Evolutionary conservation across 805 yeast species (phyloP), one percentile per base, ranked within the genome.

Genomic region (Ogataea corticis): DNA sequence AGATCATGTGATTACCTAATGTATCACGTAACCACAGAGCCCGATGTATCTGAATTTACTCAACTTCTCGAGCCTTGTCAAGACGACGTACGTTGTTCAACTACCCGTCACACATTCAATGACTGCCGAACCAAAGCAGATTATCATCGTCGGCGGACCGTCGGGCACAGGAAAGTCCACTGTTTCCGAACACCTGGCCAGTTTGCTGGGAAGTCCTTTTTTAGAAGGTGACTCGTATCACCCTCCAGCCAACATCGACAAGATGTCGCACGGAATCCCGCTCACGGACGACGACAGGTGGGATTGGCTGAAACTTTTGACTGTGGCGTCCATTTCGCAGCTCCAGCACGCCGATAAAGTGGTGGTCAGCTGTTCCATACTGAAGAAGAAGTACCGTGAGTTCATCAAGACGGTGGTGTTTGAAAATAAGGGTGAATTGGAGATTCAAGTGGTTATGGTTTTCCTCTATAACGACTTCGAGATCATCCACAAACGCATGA

Each of bases 81-180:
- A n/a, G n/a, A n/a, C n/a, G n/a, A n/a, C n/a, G n/a, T n/a, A n/a
- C n/a, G n/a, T n/a, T n/a, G n/a, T n/a, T n/a, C n/a, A n/a, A n/a
- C n/a, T n/a, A n/a, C n/a, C n/a, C n/a, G n/a, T n/a, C n/a, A n/a
- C n/a, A n/a, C n/a, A n/a, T n/a, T n/a, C n/a, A n/a, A n/a, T n/a
- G n/a, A n/a, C n/a, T n/a, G n/a, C n/a, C n/a, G n/a, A n/a, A n/a
- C 7, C 18, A 14, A 38, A 30, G n/a, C 29, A 23, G 19, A 14
- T 30, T 13, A 30, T 30, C 13, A n/a, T 90, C 2, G 80, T 92
- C 7, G 97, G 96, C 11, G 99, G 99, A 0, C 96, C 98, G 0
- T 91, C 97, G 0, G 98, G 98, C 7, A 86, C 96, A 2, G 99
- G 99, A 1, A 94, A 94, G 63, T 75, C 95, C 17, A 87, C 97